Base-by-base conservation (phyloP, 2,329 filamentous ascomycete genomes). In the Exophiala sp. region DNA sequence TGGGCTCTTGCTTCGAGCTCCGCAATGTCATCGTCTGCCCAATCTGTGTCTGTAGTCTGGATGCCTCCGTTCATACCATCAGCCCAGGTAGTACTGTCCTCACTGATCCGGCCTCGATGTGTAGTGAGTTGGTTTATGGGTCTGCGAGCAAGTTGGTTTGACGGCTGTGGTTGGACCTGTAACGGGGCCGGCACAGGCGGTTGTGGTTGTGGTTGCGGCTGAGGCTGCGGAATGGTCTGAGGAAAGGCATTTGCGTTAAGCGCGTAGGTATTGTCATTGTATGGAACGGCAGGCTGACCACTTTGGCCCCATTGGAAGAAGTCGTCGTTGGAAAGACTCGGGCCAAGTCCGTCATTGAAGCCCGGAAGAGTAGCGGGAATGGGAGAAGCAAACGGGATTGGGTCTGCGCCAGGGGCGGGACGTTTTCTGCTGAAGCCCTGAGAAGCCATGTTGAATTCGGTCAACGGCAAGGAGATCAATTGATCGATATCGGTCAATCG, bases 1-100 rank as follows among this genome's bases (percentile, higher is more conserved):
- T 84, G 77, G 18, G 89, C 90, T 68, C 82, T 82, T 65, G 85
- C 81, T 64, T 95, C 88, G 53, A 96, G 71, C 47, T 86, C 76
- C 55, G 90, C 85, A 52, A 94, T 77, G 58, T 82, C 88, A 58
- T 82, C 88, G 58, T 94, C 73, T 52, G 59, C 66, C 67, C 68
- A 74, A 51, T 59, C 55, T 42, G 23, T 72, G 69, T 60, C 75
- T 71, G 62, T 66, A 32, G 61, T 63, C 59, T 65, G 18, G 61
- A 64, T 11, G 67, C 65, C 10, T 65, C 61, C 58, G 39, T 59
- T 59, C 10, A 65, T 60, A 54, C 63, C 67, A 56, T 70, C 69
- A 52, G 69, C 70, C 56, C 62, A 65, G 49, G 64, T 65, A 21
- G 18, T 47, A 43, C 24, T 51, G 40, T 54, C 53, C 46, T 49